Evolutionary conservation across 23 red algal species (phyloP), one percentile per base, ranked within the genome.

Genomic region (Cyanidiococcus yangmingshanensis): DNA sequence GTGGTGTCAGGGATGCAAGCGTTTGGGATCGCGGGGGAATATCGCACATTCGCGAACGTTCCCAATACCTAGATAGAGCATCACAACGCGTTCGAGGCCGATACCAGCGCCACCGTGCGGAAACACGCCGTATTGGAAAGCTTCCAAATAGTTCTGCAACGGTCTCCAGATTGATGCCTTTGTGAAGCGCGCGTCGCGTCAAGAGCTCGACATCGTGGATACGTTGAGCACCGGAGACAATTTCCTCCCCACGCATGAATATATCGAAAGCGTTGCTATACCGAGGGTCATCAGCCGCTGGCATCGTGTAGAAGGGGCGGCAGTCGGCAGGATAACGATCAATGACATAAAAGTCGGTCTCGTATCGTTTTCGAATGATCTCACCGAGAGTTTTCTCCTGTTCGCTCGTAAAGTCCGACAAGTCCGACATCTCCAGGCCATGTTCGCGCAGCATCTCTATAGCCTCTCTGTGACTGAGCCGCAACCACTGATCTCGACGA

Each of bases 181-280:
- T 89, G 15, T 84, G 87, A 0, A 57, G 67, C 27, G 84, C 85
- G 40, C 83, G 84, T 1, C 50, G 59, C 30, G 50, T 76, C 12
- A 96, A 76, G 39, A 96, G 50, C 34, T 90, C 88, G 0, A 75
- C 39, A 37, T 90, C 92, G 68, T 96, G 92, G 39, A 96, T 86
- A 75, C 92, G 84, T 58, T 96, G 92, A 15, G 92, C 92, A 39
- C 92, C 92, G 27, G 92, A 96, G 39, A 96, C 87, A 30, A 96
- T 96, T 83, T 96, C 92, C 76, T 96, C 92, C 36, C 92, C 92
- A 32, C 92, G 84, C 82, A 96, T 89, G 77, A 96, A 96, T 37
- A 96, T 59, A 57, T 96, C 92, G 76, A 90, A 96, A 1, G 92
- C 90, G 83, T 96, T 96, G 31, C 78, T 86, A 78, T 96, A 96